Evolutionary conservation across 495 filamentous ascomycete genomes (phyloP).

Genomic region (Penicillium bovifimosum): DNA sequence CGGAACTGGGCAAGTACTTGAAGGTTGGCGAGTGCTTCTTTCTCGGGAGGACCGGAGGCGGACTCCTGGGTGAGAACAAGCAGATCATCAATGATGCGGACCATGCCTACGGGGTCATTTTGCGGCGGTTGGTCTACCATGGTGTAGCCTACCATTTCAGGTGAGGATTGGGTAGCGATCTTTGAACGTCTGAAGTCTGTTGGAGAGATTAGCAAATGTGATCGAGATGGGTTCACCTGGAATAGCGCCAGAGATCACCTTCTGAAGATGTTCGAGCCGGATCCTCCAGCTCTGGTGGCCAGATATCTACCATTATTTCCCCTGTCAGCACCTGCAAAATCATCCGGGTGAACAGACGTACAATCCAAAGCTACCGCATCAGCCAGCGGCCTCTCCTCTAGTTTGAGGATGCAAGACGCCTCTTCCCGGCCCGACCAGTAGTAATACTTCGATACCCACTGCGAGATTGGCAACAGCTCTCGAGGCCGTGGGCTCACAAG

Average conservation of each 20-base stretch:
- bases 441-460: constrained; percentile 8
- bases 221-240: not conserved
- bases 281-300: constrained; percentile 4
- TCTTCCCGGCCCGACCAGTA: not conserved
- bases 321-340: constrained; percentile 9
- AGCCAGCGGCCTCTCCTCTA: constrained; percentile 11
- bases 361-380: constrained; percentile 14
- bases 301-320: constrained; percentile 11
- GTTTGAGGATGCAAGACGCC: not conserved
- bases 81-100: constrained; percentile 12
- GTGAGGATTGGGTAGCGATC: not conserved
- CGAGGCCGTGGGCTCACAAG: constrained; percentile 9
- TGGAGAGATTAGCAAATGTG: constrained; percentile 7
- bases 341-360: constrained; percentile 6
- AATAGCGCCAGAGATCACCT: not conserved
- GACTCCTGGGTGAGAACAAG: constrained; percentile 12
- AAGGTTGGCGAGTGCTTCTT: constrained; percentile 1
- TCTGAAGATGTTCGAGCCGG: constrained; percentile 3
- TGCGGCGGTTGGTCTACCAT: not conserved
- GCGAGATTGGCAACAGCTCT: constrained; percentile 5
- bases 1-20: constrained; percentile 11
- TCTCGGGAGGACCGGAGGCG: constrained; percentile 1
- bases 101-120: not conserved
- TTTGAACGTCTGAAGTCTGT: constrained; percentile 10
- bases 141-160: not conserved